phyloP scores from a whole-genome alignment of 805 yeast genomes.

The Suhomyces sp. region DNA sequence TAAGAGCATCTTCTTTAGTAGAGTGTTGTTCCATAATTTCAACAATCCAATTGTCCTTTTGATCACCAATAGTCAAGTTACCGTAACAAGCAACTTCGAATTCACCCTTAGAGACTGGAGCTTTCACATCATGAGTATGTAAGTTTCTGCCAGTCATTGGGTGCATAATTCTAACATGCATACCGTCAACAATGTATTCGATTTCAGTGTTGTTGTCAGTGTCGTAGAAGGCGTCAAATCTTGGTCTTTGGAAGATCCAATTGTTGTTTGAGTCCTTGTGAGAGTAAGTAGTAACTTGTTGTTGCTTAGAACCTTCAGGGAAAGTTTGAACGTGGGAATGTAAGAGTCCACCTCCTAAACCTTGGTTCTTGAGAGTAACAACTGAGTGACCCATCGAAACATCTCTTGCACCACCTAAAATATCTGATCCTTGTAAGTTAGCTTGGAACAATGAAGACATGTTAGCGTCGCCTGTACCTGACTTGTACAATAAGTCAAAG shows the following conservation, averaged over 20 bases:
- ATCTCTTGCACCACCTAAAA: slow-evolving; percentile 69
- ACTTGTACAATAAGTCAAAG: slow-evolving; percentile 66
- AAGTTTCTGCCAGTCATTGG: slow-evolving; percentile 61
- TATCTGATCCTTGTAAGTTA: slow-evolving; percentile 62
- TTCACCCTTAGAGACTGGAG: slow-evolving; percentile 56
- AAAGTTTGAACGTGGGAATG: slow-evolving; percentile 47
- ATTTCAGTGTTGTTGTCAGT: slow-evolving; percentile 28
- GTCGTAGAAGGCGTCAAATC: slow-evolving; percentile 34
- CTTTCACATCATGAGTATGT: slow-evolving; percentile 67
- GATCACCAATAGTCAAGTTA: slow-evolving; percentile 60
- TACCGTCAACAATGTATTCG: slow-evolving; percentile 55
- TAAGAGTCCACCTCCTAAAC: slow-evolving; percentile 45
- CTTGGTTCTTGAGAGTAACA: slow-evolving; percentile 42
- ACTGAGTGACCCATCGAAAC: slow-evolving; percentile 52
- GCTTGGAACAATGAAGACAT: slow-evolving; percentile 86
- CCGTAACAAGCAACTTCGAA: slow-evolving; percentile 77
- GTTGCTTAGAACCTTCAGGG: slow-evolving; percentile 50
- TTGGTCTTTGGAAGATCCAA: slow-evolving; percentile 50
- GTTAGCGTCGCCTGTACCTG: slow-evolving; percentile 80
- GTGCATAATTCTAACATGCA: slow-evolving; percentile 62
- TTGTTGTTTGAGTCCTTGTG: slow-evolving; percentile 48
- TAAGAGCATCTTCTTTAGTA: slow-evolving; percentile 45
- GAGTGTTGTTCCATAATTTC: slow-evolving; percentile 65
- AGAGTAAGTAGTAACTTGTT: slow-evolving; percentile 46
- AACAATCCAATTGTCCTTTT: slow-evolving; percentile 73